Evolutionary conservation across 2,329 filamentous ascomycete species (phyloP), one percentile per base, ranked within the genome.

Genomic region (Arthrobotrys pseudoclavata): DNA sequence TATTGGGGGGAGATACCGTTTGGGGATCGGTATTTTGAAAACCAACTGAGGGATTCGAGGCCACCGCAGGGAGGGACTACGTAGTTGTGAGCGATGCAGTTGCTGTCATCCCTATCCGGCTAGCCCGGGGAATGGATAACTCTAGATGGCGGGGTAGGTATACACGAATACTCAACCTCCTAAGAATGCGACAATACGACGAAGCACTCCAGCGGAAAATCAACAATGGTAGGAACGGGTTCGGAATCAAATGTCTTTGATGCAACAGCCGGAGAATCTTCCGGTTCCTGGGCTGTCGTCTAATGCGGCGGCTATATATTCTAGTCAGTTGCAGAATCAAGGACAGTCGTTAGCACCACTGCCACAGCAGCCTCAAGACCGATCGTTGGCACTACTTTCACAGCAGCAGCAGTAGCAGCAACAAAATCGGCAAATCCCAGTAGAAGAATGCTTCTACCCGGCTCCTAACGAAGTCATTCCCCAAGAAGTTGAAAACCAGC

Each of bases 1-100:
- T 42, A 7, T n/a, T 42, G 18, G 31, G 55, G 55, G 1, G 55
- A 60, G 20, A 60, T 60, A 22, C 55, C 55, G 1, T 60, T 60
- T 26, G 55, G 55, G 4, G 55, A 60, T 60, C 0, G 6, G 20
- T 42, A 60, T 20, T 60, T 60, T n/a, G 3, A 9, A 2, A 10
- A 10, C 4, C 10, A 40, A 18, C 7, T 60, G 20, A 18, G 31
- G 34, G 42, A 26, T 40, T 40, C 55, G 12, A 42, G 6, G 4
- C 55, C 55, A 5, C 4, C 12, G 10, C 1, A 1, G 3, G 4
- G 13, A 1, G 20, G 34, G 9, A 42, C 3, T 60, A 60, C 42
- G 20, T 26, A 6, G 34, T 60, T 3, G 20, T 42, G 10, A 7
- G 34, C 6, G 42, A 60, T 26, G 55, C 10, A 12, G 10, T 60